Percentiles rank a stretch among this genome's conserved stretches.
Conservation (phyloP, 169 alveolate species). For the Cryptosporidium felis region DNA sequence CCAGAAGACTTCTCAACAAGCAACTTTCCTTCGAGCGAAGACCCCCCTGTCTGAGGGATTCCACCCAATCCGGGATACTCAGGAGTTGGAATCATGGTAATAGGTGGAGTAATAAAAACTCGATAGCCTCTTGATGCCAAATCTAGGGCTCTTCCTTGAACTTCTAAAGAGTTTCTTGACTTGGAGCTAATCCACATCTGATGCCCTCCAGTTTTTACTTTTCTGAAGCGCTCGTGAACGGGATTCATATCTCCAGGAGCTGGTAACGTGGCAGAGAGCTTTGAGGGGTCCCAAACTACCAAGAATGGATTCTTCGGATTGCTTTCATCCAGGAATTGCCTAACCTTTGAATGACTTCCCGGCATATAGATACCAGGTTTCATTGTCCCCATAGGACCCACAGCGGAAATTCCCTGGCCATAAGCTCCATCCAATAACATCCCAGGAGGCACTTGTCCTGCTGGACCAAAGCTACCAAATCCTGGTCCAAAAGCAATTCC, state of each 20-base stretch:
- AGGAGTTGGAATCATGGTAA: constrained; percentile 44
- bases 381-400: constrained; percentile 46
- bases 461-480: not conserved
- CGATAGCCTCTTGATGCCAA: constrained; percentile 63
- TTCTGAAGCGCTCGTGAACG: constrained; percentile 49
- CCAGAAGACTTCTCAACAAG: constrained; percentile 36
- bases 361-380: constrained; percentile 64
- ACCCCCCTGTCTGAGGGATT: not conserved
- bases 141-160: constrained; percentile 64
- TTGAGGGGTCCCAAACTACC: constrained; percentile 64
- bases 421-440: not conserved
- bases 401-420: constrained; percentile 13
- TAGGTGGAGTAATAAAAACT: constrained; percentile 57
- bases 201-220: constrained; percentile 62
- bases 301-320: constrained; percentile 57
- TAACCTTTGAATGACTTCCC: constrained; percentile 60
- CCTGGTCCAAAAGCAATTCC: constrained; percentile 10
- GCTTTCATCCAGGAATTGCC: constrained; percentile 61
- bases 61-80: constrained; percentile 37
- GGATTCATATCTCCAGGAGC: constrained; percentile 65
- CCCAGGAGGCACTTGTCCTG: not conserved
- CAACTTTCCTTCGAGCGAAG: constrained; percentile 47
- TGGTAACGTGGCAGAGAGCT: constrained; percentile 46
- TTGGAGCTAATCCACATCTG: constrained; percentile 66
- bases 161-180: constrained; percentile 35